A percentile compares a stretch with the other conserved stretches of the same genome.
phyloP scores from a whole-genome alignment of 768 basidiomycete species.

The Russula griseocarnosa region DNA sequence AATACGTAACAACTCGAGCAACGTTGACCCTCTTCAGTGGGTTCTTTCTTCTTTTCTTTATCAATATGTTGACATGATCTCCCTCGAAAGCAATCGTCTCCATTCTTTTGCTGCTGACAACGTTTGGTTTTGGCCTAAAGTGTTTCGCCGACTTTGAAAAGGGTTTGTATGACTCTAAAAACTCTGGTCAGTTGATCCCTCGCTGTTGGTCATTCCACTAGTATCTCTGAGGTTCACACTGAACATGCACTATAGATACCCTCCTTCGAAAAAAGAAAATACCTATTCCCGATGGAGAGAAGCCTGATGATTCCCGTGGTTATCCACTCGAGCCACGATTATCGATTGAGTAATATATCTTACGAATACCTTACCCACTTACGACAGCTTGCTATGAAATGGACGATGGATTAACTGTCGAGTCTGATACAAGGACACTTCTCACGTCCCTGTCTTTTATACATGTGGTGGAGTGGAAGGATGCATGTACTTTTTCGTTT shows the following conservation, averaged over 20 bases:
- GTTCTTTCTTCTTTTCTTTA: slow-evolving; percentile 29
- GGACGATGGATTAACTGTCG: not conserved
- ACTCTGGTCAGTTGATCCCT: slow-evolving; percentile 56
- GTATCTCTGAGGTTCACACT: slow-evolving; percentile 13
- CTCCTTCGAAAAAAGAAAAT: slow-evolving; percentile 16
- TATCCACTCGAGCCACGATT: slow-evolving; percentile 56
- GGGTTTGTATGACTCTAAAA: slow-evolving; percentile 71
- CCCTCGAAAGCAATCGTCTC: slow-evolving; percentile 60
- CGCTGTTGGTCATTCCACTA: slow-evolving; percentile 17
- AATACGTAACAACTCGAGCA: slow-evolving; percentile 70
- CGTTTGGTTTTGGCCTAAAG: slow-evolving; percentile 70
- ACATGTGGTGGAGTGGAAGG: not conserved
- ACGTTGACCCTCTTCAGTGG: slow-evolving; percentile 80
- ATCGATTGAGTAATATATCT: slow-evolving; percentile 60
- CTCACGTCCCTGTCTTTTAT: not conserved
- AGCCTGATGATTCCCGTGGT: slow-evolving; percentile 54
- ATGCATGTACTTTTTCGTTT: not conserved
- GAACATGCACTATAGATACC: slow-evolving; percentile 15
- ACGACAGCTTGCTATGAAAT: not conserved
- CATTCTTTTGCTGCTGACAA: slow-evolving; percentile 68
- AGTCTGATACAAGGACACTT: not conserved
- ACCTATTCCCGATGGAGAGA: slow-evolving; percentile 30
- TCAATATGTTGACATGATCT: slow-evolving; percentile 5
- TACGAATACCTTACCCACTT: not conserved
- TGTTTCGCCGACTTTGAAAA: slow-evolving; percentile 82